phyloP scores from a whole-genome alignment of 805 yeast species.

The Cyberlindnera suaveolens region DNA sequence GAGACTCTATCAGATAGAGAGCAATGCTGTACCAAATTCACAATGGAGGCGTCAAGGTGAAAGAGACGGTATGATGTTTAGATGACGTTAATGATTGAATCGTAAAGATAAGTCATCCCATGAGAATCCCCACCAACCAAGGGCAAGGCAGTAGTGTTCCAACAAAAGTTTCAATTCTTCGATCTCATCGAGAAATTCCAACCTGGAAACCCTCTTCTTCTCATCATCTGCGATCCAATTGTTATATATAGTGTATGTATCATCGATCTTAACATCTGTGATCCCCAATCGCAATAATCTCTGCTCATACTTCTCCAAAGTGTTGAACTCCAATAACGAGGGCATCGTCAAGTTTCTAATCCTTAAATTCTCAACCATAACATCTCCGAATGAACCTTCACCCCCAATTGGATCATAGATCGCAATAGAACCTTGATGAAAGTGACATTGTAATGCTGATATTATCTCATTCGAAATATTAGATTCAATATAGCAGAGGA shows the following conservation, averaged over 20 bases:
- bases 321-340: constrained; percentile 31
- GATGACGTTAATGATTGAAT: constrained; percentile 28
- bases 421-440: constrained; percentile 23
- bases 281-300: constrained; percentile 14
- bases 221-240: constrained; percentile 32
- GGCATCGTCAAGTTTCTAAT: constrained; percentile 40
- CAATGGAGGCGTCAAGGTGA: constrained; percentile 71
- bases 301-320: constrained; percentile 24
- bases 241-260: constrained; percentile 30
- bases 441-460: constrained; percentile 23
- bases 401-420: constrained; percentile 60
- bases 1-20: constrained; percentile 66
- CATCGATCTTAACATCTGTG: constrained; percentile 7
- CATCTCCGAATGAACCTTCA: constrained; percentile 42
- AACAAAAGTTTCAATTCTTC: constrained; percentile 49
- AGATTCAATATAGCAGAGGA: constrained; percentile 45
- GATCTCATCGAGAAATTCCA: constrained; percentile 53
- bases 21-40: constrained; percentile 52
- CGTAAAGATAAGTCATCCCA: constrained; percentile 17
- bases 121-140: constrained; percentile 21
- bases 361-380: constrained; percentile 46
- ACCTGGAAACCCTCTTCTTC: constrained; percentile 32
- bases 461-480: constrained; percentile 35
- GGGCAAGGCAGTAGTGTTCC: constrained; percentile 44
- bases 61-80: constrained; percentile 63